phyloP scores from a whole-genome alignment of 2,329 filamentous ascomycete species.

The Hymenoscyphus scutula region DNA sequence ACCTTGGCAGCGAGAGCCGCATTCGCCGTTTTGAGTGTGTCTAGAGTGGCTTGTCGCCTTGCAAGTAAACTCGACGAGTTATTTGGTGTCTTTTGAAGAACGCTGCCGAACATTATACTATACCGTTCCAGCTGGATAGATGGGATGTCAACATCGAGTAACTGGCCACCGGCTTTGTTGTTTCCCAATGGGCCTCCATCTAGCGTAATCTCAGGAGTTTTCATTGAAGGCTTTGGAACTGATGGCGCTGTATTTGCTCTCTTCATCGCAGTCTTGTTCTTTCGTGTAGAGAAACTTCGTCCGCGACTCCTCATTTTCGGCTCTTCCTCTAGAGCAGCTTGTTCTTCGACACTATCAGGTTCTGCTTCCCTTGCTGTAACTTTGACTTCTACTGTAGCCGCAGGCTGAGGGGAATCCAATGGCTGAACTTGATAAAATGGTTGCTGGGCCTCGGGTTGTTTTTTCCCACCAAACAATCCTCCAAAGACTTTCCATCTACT shows the following conservation, averaged over 20 bases:
- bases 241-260: slow-evolving; percentile 31
- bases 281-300: slow-evolving; percentile 28
- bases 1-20: slow-evolving; percentile 43
- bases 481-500: slow-evolving; percentile 61
- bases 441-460: slow-evolving; percentile 36
- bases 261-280: slow-evolving; percentile 28
- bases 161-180: slow-evolving; percentile 29
- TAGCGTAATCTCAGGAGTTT: slow-evolving; percentile 27
- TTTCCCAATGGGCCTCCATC: slow-evolving; percentile 22
- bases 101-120: slow-evolving; percentile 84
- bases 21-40: slow-evolving; percentile 55
- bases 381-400: slow-evolving; percentile 10
- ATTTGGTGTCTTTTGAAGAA: slow-evolving; percentile 51
- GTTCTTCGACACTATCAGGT: slow-evolving; percentile 14
- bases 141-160: slow-evolving; percentile 78
- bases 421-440: slow-evolving; percentile 36
- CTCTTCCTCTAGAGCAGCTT: slow-evolving; percentile 10
- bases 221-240: slow-evolving; percentile 26
- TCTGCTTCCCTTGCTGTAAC: slow-evolving; percentile 13
- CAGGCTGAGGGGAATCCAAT: slow-evolving; percentile 16
- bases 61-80: slow-evolving; percentile 44
- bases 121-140: slow-evolving; percentile 80
- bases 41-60: slow-evolving; percentile 57
- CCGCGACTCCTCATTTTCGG: slow-evolving; percentile 22
- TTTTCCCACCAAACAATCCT: slow-evolving; percentile 45